phyloP scores from a whole-genome alignment of 2,329 filamentous ascomycete species.

The Cordyceps cateniannulata region DNA sequence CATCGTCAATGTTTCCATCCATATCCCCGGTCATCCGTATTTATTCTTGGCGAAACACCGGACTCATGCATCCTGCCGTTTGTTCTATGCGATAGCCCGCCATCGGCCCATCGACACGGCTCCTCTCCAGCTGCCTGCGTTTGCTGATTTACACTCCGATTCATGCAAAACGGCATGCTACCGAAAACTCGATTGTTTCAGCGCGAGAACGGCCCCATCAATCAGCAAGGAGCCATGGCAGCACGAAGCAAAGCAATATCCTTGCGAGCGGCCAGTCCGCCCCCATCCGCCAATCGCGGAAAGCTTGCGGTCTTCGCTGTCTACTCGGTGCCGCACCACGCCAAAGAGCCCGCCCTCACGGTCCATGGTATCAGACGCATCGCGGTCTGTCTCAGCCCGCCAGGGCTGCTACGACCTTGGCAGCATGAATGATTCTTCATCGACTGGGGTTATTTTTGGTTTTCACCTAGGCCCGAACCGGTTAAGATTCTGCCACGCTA shows the following conservation, averaged over 20 bases:
- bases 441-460: neutral
- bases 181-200: slow-evolving; percentile 1
- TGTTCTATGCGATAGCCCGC: slow-evolving; percentile 2
- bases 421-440: neutral
- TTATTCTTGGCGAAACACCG: neutral
- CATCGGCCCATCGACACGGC: neutral
- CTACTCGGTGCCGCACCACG: neutral
- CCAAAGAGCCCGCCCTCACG: neutral
- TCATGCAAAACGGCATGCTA: neutral
- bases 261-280: neutral
- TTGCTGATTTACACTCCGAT: neutral
- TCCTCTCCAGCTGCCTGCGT: neutral
- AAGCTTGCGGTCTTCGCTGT: neutral
- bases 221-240: neutral
- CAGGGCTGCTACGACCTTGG: neutral
- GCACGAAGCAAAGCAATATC: neutral
- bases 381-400: neutral
- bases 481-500: neutral
- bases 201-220: neutral
- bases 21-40: neutral
- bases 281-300: neutral
- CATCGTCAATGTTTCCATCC: neutral
- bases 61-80: neutral
- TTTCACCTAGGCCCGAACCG: neutral
- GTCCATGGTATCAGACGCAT: neutral